phyloP scores from a whole-genome alignment of 164 flowering plant genomes.

The Aristolochia contorta region DNA sequence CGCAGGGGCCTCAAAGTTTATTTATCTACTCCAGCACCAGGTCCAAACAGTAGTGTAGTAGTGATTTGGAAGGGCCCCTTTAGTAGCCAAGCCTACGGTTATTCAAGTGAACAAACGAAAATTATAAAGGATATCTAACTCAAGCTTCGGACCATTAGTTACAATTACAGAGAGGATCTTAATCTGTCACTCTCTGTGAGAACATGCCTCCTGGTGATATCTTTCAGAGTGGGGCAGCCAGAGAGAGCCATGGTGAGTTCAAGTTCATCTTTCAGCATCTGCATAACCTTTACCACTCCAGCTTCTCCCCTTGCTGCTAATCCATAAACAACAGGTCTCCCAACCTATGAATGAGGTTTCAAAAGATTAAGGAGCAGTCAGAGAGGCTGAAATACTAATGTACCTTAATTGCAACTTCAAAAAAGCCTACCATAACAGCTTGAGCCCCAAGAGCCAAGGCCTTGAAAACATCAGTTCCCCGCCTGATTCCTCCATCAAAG shows the following conservation, averaged over 20 bases:
- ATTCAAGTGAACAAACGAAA: too few relatives aligned
- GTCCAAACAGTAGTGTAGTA: too few relatives aligned
- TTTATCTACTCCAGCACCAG: not conserved
- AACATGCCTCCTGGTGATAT: constrained; percentile 44
- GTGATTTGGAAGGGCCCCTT: too few relatives aligned
- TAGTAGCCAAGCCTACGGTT: too few relatives aligned
- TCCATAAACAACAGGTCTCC: constrained; percentile 50
- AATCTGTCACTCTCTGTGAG: constrained; percentile 30
- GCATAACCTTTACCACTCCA: constrained; percentile 40
- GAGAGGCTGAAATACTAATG: not conserved
- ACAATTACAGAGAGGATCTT: constrained; percentile 27
- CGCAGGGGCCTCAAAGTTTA: too few relatives aligned
- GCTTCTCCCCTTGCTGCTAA: constrained; percentile 45
- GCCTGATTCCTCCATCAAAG: constrained; percentile 70
- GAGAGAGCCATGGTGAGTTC: constrained; percentile 68
- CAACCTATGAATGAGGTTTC: constrained; percentile 24
- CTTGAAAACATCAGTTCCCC: constrained; percentile 83
- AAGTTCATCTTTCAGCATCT: constrained; percentile 61
- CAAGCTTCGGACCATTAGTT: not conserved
- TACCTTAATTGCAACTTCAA: not conserved
- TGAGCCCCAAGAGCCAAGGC: constrained; percentile 89
- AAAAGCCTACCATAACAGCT: constrained; percentile 55
- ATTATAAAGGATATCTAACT: too few relatives aligned
- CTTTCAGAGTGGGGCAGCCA: constrained; percentile 47
- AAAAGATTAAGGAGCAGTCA: constrained; percentile 4